Evolutionary conservation across 176 grass and related monocot species (phyloP), one percentile per base, ranked within the genome.

Genomic region (Raddia guianensis): DNA sequence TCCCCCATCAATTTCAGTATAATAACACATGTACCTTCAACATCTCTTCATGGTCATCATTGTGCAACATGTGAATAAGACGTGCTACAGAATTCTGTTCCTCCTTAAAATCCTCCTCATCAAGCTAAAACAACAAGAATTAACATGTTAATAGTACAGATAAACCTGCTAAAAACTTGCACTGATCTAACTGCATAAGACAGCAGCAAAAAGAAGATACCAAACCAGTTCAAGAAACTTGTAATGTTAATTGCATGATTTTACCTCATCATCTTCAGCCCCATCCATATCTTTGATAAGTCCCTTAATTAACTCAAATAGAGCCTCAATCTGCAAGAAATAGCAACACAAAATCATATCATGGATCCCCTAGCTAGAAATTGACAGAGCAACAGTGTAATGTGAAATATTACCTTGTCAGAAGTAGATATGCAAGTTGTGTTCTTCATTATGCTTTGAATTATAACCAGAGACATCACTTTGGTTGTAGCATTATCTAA

Each of bases 361-460:
- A 51, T 78, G 59, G 57, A 5, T 78, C 37, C 34, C 52, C 53
- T 47, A 73, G 45, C 53, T 47, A 73, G 33, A 21, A 78, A 68
- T 66, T 40, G 52, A 63, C 14, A 82, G 15, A 63, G 7, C 12
- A 77, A 81, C 16, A 61, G 43, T 4, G 40, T 63, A 77, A 52
- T 8, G 82, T 63, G 65, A 84, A 88, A 77, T 15, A 65, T 80
- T 93, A 98, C 96, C 90, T 95, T 98, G 49, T 98, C 96, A 13
- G 92, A 90, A 76, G 92, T 95, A 73, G 92, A 93, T 75, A 98
- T 90, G 84, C 86, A 95, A 65, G 92, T 90, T 32, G 78, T 91
- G 87, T 95, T 98, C 84, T 98, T 98, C 92, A 95, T 95, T 87
- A 98, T 98, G 90, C 96, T 98, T 86, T 98, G 92, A 68, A 95